Conservation (phyloP, 2,329 filamentous ascomycete species). For the Ophiostoma angusticollis region DNA sequence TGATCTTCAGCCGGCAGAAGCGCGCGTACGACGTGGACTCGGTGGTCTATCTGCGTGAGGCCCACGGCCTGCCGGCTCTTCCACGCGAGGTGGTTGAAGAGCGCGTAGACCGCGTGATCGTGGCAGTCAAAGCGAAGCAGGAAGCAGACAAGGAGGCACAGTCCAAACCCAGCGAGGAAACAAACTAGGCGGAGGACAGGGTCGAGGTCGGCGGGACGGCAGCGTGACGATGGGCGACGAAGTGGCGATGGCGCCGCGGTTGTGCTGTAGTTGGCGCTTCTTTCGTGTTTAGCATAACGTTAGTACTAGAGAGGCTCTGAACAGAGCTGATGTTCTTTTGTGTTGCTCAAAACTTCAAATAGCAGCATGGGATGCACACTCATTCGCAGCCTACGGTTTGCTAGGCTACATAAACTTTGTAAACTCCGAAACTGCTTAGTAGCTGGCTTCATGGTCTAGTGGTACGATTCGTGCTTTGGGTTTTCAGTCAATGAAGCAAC, state of each 20-base stretch:
- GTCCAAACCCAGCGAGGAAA: no score
- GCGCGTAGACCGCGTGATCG: conserved; percentile 5
- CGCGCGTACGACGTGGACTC: conserved; percentile 8
- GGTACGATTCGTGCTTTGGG: conserved; percentile 16
- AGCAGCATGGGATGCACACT: no score
- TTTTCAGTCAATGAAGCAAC: conserved; percentile 8
- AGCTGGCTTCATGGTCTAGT: conserved; percentile 13
- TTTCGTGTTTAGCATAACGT: no score
- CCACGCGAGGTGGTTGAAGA: background rate
- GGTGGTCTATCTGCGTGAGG: conserved; percentile 9
- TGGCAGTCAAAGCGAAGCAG: background rate
- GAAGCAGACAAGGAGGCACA: background rate
- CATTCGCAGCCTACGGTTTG: no score
- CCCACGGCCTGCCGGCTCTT: conserved; percentile 8
- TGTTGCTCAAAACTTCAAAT: no score
- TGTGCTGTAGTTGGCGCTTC: no score
- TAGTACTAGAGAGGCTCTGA: no score
- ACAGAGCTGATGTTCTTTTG: no score
- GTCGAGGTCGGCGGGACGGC: no score
- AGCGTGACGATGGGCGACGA: no score
- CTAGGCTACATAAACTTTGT: background rate
- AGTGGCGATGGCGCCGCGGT: no score
- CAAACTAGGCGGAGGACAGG: background rate
- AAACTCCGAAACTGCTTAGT: background rate
- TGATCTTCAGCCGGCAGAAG: conserved; percentile 5